Conservation (phyloP, 2,329 filamentous ascomycete genomes). For the Cercospora canescens region DNA sequence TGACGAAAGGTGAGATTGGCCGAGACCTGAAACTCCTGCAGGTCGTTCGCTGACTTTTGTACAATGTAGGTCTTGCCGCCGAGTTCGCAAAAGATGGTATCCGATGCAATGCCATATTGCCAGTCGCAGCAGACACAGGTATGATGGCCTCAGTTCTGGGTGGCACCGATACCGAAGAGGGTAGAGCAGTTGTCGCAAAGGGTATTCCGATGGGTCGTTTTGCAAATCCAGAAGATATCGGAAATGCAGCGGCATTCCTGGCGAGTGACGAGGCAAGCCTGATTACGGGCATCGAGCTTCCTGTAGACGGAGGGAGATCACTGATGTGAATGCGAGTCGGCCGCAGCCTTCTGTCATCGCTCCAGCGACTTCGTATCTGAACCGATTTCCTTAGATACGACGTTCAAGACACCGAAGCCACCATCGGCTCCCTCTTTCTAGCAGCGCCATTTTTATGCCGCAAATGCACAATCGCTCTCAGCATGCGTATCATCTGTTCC, state of each 20-base stretch:
- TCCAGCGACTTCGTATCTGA: not conserved
- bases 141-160: conserved; percentile 31
- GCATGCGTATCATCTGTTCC: conserved; percentile 14
- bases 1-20: conserved; percentile 17
- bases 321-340: conserved; percentile 19
- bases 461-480: conserved; percentile 8
- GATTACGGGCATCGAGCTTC: conserved; percentile 31
- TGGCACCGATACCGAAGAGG: conserved; percentile 16
- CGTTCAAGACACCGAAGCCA: not conserved
- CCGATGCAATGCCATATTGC: conserved; percentile 31
- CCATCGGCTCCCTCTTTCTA: not conserved
- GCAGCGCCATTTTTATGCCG: conserved; percentile 8
- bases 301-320: conserved; percentile 33
- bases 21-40: not conserved
- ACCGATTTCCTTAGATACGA: not conserved
- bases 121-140: conserved; percentile 32
- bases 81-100: conserved; percentile 29
- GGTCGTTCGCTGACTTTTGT: not conserved
- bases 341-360: too few species aligned
- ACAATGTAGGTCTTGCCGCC: conserved; percentile 26
- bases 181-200: conserved; percentile 23
- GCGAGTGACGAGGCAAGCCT: conserved; percentile 33
- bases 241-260: conserved; percentile 29
- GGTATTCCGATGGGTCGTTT: conserved; percentile 32
- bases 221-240: conserved; percentile 29